Evolutionary conservation across 768 basidiomycete species (phyloP).

Genomic region (Tricholoma hemisulphureum): DNA sequence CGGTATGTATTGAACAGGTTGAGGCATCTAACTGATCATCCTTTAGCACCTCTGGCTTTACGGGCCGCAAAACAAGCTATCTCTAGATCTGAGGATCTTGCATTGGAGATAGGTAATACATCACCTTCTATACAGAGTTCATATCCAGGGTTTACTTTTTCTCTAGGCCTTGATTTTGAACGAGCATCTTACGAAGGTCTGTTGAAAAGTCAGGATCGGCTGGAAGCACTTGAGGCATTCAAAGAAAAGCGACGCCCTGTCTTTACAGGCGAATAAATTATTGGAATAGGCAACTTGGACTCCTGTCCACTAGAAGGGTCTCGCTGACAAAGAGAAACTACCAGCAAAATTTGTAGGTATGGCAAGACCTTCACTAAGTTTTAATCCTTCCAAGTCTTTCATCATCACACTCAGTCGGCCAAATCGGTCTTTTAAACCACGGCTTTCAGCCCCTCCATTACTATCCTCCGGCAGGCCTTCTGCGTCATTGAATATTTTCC

Average conservation of each 20-base stretch:
- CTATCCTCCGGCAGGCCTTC: constrained; percentile 43
- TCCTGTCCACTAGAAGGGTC: constrained; percentile 36
- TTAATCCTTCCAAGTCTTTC: constrained; percentile 78
- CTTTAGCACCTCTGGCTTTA: constrained; percentile 77
- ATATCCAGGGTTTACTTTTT: neutral
- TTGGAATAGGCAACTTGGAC: constrained; percentile 11
- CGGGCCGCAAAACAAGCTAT: constrained; percentile 88
- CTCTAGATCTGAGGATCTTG: constrained; percentile 72
- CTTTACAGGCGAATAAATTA: constrained; percentile 73
- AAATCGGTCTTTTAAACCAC: constrained; percentile 61
- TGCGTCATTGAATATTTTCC: constrained; percentile 72
- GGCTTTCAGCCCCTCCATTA: constrained; percentile 36
- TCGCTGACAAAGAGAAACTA: constrained; percentile 48
- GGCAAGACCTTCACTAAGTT: constrained; percentile 56
- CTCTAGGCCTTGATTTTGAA: constrained; percentile 86
- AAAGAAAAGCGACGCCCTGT: constrained; percentile 75
- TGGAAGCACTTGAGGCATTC: constrained; percentile 85
- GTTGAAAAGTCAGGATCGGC: constrained; percentile 69
- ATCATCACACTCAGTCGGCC: constrained; percentile 80
- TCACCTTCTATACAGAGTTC: neutral
- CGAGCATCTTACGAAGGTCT: constrained; percentile 81
- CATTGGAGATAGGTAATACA: constrained; percentile 67
- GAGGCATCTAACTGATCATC: neutral
- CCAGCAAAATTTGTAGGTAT: constrained; percentile 52
- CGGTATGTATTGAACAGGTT: constrained; percentile 42